These are phyloP conservation scores for Triticum dicoccoides DNA, from an alignment of 176 grass and related monocot species.

Conservation along the genomic window DNA sequence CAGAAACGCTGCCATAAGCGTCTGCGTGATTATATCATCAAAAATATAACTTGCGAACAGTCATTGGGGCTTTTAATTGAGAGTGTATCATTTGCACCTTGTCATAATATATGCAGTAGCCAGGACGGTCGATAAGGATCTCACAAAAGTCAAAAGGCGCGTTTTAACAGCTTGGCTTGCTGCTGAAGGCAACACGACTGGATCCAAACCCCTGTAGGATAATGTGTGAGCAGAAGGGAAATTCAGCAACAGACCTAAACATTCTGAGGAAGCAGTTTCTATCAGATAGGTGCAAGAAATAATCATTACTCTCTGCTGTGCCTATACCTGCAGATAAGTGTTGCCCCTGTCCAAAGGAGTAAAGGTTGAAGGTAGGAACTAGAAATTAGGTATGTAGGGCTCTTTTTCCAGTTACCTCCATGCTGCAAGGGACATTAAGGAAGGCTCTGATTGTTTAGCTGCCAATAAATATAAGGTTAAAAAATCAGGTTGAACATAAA, in stretches of 20 bases:
- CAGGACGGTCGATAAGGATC: slow-evolving; percentile 87
- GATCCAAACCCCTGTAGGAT: slow-evolving; percentile 80
- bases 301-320: background rate
- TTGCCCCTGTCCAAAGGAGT: slow-evolving; percentile 23
- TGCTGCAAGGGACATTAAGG: slow-evolving; percentile 56
- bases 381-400: slow-evolving; percentile 81
- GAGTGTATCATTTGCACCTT: slow-evolving; percentile 51
- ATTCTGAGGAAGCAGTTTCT: background rate
- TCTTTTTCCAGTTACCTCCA: slow-evolving; percentile 92
- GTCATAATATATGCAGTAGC: slow-evolving; percentile 84
- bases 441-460: slow-evolving; percentile 24
- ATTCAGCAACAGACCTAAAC: background rate
- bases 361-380: slow-evolving; percentile 86
- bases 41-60: slow-evolving; percentile 11
- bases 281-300: background rate
- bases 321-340: slow-evolving; percentile 19
- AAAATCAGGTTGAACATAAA: slow-evolving; percentile 13
- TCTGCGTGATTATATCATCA: slow-evolving; percentile 3
- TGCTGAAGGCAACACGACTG: slow-evolving; percentile 69
- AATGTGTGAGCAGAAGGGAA: slow-evolving; percentile 7
- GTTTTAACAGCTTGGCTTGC: slow-evolving; percentile 88
- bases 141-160: slow-evolving; percentile 72
- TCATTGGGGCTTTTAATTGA: background rate
- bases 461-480: slow-evolving; percentile 1
- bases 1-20: background rate